phyloP scores from a whole-genome alignment of 2,329 filamentous ascomycete genomes.

The Fusarium staphyleae region DNA sequence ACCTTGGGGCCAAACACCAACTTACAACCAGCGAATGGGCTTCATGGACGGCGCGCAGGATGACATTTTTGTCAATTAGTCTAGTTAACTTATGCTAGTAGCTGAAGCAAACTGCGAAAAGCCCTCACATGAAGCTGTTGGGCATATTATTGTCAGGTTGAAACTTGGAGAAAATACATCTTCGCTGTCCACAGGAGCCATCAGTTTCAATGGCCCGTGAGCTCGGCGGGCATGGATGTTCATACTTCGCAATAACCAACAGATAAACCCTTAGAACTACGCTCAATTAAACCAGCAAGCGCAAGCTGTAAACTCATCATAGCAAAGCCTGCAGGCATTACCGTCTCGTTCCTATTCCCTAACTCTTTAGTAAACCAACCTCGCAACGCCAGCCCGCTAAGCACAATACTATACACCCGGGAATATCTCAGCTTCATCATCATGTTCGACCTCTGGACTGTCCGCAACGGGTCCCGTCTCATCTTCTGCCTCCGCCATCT shows the following conservation, averaged over 20 bases:
- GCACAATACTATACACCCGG: not conserved
- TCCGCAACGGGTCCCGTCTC: constrained; percentile 8
- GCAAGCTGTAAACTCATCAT: not conserved
- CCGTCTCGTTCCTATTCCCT: not conserved
- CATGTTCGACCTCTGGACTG: not conserved
- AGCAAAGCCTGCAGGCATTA: not conserved
- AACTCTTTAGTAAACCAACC: not conserved
- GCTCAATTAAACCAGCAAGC: not conserved
- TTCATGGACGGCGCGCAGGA: constrained; percentile 45
- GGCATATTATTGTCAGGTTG: not conserved
- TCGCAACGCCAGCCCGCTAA: constrained; percentile 23
- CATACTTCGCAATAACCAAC: too few relatives aligned
- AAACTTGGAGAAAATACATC: constrained; percentile 8
- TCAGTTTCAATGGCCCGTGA: not conserved
- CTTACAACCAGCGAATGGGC: constrained; percentile 47
- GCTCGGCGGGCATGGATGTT: too few relatives aligned
- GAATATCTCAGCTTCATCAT: not conserved
- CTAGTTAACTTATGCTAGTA: too few relatives aligned
- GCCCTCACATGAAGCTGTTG: constrained; percentile 3
- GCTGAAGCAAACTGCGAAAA: too few relatives aligned
- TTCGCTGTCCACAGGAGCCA: not conserved
- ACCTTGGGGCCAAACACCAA: constrained; percentile 40
- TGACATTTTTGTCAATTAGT: constrained; percentile 39
- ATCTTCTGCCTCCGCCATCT: constrained; percentile 22
- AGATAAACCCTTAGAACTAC: too few relatives aligned